These are phyloP conservation scores for Leishmania tropica DNA, from an alignment of 208 protist species.

Conservation along the genomic window DNA sequence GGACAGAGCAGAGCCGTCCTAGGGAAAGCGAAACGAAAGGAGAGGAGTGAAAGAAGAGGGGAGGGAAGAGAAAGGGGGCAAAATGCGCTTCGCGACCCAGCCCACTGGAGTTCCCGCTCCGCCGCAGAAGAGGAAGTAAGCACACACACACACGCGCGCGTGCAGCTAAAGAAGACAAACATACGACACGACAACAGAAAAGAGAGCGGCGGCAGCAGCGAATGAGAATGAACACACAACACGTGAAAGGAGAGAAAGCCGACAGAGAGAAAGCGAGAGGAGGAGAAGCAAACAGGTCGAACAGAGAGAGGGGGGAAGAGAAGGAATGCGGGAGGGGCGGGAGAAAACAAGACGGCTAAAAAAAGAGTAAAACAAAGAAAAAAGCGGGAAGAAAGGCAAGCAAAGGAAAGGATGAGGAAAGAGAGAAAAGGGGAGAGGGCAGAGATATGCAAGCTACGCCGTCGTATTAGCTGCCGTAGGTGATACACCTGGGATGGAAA, in stretches of 20 bases:
- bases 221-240: background rate
- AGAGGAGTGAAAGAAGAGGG: background rate
- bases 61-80: background rate
- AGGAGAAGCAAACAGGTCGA: background rate
- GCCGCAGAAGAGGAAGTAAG: background rate
- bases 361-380: background rate
- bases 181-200: background rate
- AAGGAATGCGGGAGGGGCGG: background rate
- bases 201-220: background rate
- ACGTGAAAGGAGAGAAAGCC: background rate
- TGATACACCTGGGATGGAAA: background rate
- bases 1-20: background rate
- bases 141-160: background rate
- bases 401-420: constrained; percentile 14
- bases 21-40: background rate
- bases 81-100: background rate
- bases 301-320: background rate
- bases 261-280: background rate
- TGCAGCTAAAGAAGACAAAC: background rate
- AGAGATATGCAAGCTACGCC: background rate
- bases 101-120: background rate
- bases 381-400: background rate
- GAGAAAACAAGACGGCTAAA: background rate
- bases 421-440: constrained; percentile 4
- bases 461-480: background rate